Percentiles rank a stretch among this genome's conserved stretches.
phyloP scores from a whole-genome alignment of 2,329 filamentous ascomycete genomes.

The Penicillium concentricum region DNA sequence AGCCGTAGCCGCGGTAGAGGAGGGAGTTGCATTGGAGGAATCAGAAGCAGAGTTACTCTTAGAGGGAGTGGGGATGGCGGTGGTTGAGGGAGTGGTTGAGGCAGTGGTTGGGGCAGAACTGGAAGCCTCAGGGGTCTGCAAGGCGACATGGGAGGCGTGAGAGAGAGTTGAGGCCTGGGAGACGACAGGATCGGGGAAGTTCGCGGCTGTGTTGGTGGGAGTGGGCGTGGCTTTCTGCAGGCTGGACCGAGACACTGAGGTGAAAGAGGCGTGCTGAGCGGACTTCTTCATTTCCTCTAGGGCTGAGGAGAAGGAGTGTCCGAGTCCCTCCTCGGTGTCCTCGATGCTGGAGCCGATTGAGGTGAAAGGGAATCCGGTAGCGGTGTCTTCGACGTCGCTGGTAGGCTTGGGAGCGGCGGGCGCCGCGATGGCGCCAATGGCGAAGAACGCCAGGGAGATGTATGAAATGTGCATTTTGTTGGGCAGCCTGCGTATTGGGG shows the following conservation, averaged over 20 bases:
- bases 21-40: slow-evolving; percentile 8
- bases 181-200: slow-evolving; percentile 4
- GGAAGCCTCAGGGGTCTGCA: background rate
- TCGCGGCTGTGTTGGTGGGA: background rate
- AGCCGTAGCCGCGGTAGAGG: slow-evolving; percentile 1
- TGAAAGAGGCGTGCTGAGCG: too few species aligned
- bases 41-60: slow-evolving; percentile 10
- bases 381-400: slow-evolving; percentile 3
- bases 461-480: slow-evolving; percentile 24
- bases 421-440: slow-evolving; percentile 30
- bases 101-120: background rate
- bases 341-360: slow-evolving; percentile 1
- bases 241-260: too few species aligned
- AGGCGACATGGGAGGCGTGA: background rate
- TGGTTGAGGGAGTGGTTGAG: background rate
- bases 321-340: slow-evolving; percentile 15
- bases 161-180: background rate
- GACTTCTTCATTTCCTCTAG: slow-evolving; percentile 14
- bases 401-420: slow-evolving; percentile 13
- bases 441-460: slow-evolving; percentile 28
- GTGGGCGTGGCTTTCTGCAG: background rate
- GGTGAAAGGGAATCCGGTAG: slow-evolving; percentile 18
- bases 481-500: background rate
- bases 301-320: slow-evolving; percentile 14
- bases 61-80: background rate